phyloP scores from a whole-genome alignment of 2,329 filamentous ascomycete genomes.

The Colletotrichum melonis region DNA sequence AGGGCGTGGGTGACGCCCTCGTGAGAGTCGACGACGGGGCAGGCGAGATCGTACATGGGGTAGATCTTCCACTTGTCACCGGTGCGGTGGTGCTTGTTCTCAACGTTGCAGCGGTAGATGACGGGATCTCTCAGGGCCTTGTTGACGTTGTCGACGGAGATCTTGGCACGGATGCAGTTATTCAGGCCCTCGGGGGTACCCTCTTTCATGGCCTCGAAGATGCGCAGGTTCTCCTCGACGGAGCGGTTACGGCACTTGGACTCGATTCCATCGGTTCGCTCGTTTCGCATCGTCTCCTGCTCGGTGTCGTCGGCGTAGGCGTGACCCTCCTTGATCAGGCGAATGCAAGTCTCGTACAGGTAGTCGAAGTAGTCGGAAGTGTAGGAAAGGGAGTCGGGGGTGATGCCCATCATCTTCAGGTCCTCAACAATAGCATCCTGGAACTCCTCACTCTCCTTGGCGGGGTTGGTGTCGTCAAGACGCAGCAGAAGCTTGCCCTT shows the following conservation, averaged over 20 bases:
- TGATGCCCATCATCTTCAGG: slow-evolving; percentile 89
- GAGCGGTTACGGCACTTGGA: slow-evolving; percentile 83
- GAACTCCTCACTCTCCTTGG: slow-evolving; percentile 97
- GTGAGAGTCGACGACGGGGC: slow-evolving; percentile 82
- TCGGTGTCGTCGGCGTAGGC: slow-evolving; percentile 97
- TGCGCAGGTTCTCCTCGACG: slow-evolving; percentile 85
- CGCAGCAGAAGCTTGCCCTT: slow-evolving; percentile 90
- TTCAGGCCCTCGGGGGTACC: slow-evolving; percentile 81
- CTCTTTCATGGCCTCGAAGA: slow-evolving; percentile 93
- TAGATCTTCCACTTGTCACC: slow-evolving; percentile 86
- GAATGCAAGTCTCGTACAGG: slow-evolving; percentile 86
- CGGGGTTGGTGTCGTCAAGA: slow-evolving; percentile 97
- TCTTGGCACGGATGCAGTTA: slow-evolving; percentile 96
- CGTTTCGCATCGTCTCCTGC: slow-evolving; percentile 85
- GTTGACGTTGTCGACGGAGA: slow-evolving; percentile 91
- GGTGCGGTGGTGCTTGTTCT: slow-evolving; percentile 78
- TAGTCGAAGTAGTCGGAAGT: slow-evolving; percentile 97
- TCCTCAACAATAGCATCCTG: slow-evolving; percentile 95
- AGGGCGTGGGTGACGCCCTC: slow-evolving; percentile 88
- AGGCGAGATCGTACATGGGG: slow-evolving; percentile 88
- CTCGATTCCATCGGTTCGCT: slow-evolving; percentile 86
- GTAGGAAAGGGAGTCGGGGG: slow-evolving; percentile 86
- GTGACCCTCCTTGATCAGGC: slow-evolving; percentile 86
- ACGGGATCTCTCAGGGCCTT: slow-evolving; percentile 97
- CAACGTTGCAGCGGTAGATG: slow-evolving; percentile 91